Evolutionary conservation across 225 moss, liverwort and hornwort genomes (phyloP).

Genomic region (Pseudoscleropodium purum): DNA sequence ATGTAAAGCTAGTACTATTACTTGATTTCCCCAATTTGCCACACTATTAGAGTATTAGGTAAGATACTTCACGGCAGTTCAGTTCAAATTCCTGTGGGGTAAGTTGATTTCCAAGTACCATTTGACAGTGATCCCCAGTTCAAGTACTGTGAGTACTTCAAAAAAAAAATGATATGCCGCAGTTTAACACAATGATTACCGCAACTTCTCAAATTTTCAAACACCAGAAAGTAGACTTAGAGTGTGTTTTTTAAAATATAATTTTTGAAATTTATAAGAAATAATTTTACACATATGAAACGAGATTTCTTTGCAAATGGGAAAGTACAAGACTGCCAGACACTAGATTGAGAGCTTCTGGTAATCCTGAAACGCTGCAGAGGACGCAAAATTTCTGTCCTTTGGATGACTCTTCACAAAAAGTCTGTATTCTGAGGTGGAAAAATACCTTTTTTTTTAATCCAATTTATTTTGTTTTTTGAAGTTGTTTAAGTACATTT

Average conservation of each 20-base stretch:
- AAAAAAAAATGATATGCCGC: not conserved
- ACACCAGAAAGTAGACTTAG: not conserved
- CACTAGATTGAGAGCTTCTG: not conserved
- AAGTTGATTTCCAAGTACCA: too few species aligned
- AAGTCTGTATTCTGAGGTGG: not conserved
- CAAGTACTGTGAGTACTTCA: not conserved
- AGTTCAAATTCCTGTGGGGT: not conserved
- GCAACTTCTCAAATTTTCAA: too few species aligned
- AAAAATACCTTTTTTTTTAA: too few species aligned
- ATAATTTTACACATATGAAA: not conserved
- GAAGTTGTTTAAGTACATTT: not conserved
- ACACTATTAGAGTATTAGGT: not conserved
- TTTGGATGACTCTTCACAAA: not conserved
- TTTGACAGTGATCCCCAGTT: not conserved
- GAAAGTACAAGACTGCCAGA: not conserved
- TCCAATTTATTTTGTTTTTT: not conserved
- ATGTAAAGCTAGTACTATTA: not conserved
- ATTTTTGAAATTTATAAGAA: too few species aligned
- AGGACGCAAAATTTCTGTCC: not conserved
- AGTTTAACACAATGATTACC: not conserved
- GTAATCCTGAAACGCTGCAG: rapidly evolving
- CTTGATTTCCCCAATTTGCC: not conserved
- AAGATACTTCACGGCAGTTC: too few species aligned
- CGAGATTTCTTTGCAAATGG: not conserved
- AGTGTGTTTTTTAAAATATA: not conserved